Base-by-base conservation (phyloP, 495 filamentous ascomycete genomes). In the Tuber calosporum region DNA sequence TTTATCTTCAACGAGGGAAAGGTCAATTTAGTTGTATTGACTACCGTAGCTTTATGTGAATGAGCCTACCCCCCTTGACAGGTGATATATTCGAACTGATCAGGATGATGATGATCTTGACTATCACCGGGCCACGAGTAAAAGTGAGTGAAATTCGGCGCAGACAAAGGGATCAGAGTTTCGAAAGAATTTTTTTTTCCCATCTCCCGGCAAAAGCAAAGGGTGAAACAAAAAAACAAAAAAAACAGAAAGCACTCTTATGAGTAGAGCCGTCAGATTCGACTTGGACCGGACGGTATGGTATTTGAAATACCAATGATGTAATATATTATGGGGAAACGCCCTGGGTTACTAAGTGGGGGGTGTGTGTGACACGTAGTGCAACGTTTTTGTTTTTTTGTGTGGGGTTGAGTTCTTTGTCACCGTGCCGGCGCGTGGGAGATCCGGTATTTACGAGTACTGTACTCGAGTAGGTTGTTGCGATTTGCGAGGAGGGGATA, bases 281-380 rank as follows among this genome's bases (percentile, higher is more conserved):
- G 11, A 43, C 17, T 15, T 43, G n/a, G n/a, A 58, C 9, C 48
- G 9, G 30, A 26, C 22, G 6, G 48, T 26, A 15, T 11, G 26
- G 7, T 34, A 62, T 62, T 62, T 62, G 26, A 34, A 62, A 62
- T 62, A 62, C 53, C 53, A 62, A 62, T 62, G 53, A 62, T 62
- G 53, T 62, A 62, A 58, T 30, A 30, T 30, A 11, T 58, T 15
- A 5, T 15, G 48, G 9, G 30, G 19, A 62, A 34, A 34, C 26
- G 53, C 26, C 53, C 53, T 62, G 4, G 53, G 19, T 62, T 62
- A 62, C 15, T 1, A n/a, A 4, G 48, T 58, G n/a, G 48, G 48
- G 48, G n/a, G 30, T 20, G 5, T 8, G 3, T 53, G 45, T 13
- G 2, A 11, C 26, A 26, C 26, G 53, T 13, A 1, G 53, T 30